Evolutionary conservation across 2,329 filamentous ascomycete genomes (phyloP).

Genomic region (Ophiostoma sp.): DNA sequence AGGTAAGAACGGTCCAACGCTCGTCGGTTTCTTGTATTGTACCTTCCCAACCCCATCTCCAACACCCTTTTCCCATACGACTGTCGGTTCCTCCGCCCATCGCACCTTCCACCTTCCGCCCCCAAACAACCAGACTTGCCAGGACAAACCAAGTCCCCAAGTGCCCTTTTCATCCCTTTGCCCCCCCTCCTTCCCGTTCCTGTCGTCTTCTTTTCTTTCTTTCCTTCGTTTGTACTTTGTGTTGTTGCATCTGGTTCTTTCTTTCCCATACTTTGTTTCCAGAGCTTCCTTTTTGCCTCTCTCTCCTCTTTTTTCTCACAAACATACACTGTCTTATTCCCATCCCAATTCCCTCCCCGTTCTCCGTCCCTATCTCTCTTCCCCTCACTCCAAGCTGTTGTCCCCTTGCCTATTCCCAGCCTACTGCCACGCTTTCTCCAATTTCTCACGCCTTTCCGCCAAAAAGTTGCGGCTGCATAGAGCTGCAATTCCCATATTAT

Average conservation of each 20-base stretch:
- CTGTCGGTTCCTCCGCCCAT: constrained; percentile 9
- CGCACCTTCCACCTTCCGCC: constrained; percentile 1
- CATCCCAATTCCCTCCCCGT: neutral
- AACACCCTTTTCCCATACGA: neutral
- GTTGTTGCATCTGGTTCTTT: constrained; percentile 2
- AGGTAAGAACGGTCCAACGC: neutral
- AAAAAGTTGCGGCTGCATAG: neutral
- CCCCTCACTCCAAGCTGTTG: constrained; percentile 1
- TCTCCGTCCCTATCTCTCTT: neutral
- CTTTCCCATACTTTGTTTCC: neutral
- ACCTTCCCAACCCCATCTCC: constrained; percentile 20
- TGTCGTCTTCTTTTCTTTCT: neutral
- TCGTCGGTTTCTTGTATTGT: constrained; percentile 12
- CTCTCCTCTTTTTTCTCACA: neutral
- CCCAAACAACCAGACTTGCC: neutral
- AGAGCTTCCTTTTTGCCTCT: neutral
- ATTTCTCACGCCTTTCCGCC: constrained; percentile 16
- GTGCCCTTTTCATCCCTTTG: constrained; percentile 18
- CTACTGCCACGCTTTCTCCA: constrained; percentile 3
- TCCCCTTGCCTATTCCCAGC: constrained; percentile 19
- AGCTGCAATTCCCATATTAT: constrained; percentile 15
- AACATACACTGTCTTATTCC: constrained; percentile 1
- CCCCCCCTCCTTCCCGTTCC: neutral
- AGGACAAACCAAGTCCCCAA: neutral
- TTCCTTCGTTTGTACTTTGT: neutral